Evolutionary conservation across 202 grass and related monocot genomes (phyloP), one percentile per base, ranked within the genome.

Genomic region (Carex sylvatica): DNA sequence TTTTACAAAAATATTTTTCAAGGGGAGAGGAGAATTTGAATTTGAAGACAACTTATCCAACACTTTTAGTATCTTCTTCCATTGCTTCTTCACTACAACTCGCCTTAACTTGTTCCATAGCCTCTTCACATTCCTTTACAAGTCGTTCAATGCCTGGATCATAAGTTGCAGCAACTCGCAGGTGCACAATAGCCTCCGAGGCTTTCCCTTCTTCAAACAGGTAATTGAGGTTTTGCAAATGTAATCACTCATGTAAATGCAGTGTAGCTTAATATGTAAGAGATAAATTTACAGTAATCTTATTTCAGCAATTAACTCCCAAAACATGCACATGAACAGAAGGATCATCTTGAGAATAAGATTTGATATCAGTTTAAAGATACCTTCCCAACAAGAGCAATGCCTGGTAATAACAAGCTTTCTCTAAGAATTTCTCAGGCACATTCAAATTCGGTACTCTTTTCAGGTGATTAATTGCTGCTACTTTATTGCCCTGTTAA

Each of bases 361-460:
- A 83, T 73, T 35, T 35, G 44, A 16, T 31, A 67, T 80, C 24
- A 54, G 54, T 52, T 81, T 49, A 81, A 66, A 20, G 54, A n/a
- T 92, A 98, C 92, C 95, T 91, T 84, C 81, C 95, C 78, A 98
- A 87, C 70, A 52, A 5, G 81, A 88, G 71, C 26, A 98, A 20
- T 60, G 90, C 90, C 36, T 19, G 13, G 77, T 88, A 91, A 82
- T 98, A 98, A 60, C 88, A 92, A 15, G 55, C 33, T 81, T 98
- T 94, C 82, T 86, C 90, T 46, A 88, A 83, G n/a, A 60, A 4
- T 72, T 73, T 71, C 46, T 98, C 90, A 11, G 95, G 95, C 80
- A 94, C 95, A 79, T 86, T 93, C 42, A 98, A 80, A 70, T 93
- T 85, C 24, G 87, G 80, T 90, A 98, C 33, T 68, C 90, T 94